Evolutionary conservation across 257 asterid genomes (phyloP), one percentile per base, ranked within the genome.

Genomic region (Thymus quinquecostatus): DNA sequence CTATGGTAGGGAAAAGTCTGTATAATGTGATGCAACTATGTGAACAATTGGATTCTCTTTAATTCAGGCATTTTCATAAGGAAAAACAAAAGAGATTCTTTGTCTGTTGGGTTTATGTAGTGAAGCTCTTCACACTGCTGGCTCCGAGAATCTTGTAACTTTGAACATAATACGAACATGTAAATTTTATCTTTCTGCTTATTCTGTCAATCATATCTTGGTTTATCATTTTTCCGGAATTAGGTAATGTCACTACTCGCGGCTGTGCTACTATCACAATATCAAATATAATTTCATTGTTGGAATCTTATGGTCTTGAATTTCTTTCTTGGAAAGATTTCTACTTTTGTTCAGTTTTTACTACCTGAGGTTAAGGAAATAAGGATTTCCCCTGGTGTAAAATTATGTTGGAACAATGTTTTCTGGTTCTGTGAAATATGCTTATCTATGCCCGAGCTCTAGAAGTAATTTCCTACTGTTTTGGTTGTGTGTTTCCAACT

Each of bases 401-500:
- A 59, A 64, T 14, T 3, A 7, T 33, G 57, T 53, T 28, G 62
- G 30, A 40, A 41, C 45, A 7, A 14, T 58, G 13, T 67, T 10
- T 21, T 64, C 29, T 3, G 44, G 11, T 44, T 66, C 41, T 6
- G 43, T 67, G 58, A 49, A 41, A 27, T 33, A 30, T 51, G 49
- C 54, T 66, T 8, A 34, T 36, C 43, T 27, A 49, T 32, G 54
- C 29, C 55, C 1, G 60, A 60, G 45, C 59, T 41, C 56, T 72
- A 41, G 66, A 13, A 53, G 60, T n/a, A 3, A 30, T 40, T 12
- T 50, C 60, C 54, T 34, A 12, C 57, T 58, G n/a, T 41, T 45
- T 64, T 63, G 34, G 40, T 51, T 61, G 58, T 48, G 51, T 36
- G 33, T 66, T 60, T 71, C 64, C 65, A 60, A 60, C 54, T 62